Percentiles rank a stretch among this genome's conserved stretches.
These are phyloP conservation scores for Rhizopogon vesiculosus DNA, from an alignment of 768 basidiomycete species.

Conservation along the genomic window DNA sequence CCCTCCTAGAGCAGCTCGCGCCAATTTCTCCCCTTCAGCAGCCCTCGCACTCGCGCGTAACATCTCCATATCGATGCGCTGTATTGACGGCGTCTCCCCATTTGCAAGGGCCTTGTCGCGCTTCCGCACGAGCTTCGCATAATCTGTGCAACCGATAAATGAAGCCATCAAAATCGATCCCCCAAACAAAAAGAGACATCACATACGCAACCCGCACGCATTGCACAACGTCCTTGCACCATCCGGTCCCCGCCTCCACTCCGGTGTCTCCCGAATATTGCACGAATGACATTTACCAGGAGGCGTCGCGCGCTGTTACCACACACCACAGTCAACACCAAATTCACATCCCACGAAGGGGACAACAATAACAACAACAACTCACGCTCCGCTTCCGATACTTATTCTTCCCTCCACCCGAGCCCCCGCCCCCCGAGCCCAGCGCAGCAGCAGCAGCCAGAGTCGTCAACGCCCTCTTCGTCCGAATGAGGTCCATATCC, in stretches of 20 bases:
- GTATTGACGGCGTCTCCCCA: constrained; percentile 38
- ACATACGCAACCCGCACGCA: constrained; percentile 81
- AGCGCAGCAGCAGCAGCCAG: constrained; percentile 49
- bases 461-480: constrained; percentile 69
- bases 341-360: constrained; percentile 4
- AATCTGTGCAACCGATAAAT: constrained; percentile 41
- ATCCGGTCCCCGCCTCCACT: constrained; percentile 83
- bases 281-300: constrained; percentile 87
- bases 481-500: constrained; percentile 83
- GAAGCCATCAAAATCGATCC: background rate
- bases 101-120: constrained; percentile 56
- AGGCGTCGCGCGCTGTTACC: constrained; percentile 69
- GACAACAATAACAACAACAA: constrained; percentile 14
- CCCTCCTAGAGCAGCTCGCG: constrained; percentile 25
- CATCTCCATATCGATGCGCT: constrained; percentile 70
- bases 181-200: background rate
- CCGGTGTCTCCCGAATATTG: constrained; percentile 84
- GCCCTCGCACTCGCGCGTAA: constrained; percentile 69
- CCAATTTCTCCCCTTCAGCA: constrained; percentile 34
- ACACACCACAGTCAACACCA: constrained; percentile 14
- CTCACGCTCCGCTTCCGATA: constrained; percentile 84
- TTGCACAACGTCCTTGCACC: constrained; percentile 82
- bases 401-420: constrained; percentile 53
- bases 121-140: constrained; percentile 79
- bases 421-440: constrained; percentile 28